These are phyloP conservation scores for Lotus japonicus DNA, from an alignment of 306 rosid species.

Conservation along the genomic window DNA sequence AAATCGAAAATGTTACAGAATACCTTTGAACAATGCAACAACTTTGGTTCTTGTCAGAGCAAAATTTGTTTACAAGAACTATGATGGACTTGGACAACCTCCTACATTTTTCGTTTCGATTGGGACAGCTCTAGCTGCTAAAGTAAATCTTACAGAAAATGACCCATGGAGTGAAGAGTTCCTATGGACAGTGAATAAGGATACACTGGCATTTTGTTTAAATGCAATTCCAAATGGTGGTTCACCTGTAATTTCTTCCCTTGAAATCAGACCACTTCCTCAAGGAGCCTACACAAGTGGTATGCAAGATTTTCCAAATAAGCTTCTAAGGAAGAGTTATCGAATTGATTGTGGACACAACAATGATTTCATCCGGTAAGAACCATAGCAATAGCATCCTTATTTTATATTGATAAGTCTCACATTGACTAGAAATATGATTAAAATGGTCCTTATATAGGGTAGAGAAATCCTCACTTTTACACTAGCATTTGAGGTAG, in stretches of 20 bases:
- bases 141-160: slow-evolving; percentile 39
- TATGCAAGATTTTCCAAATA: slow-evolving; percentile 40
- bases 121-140: slow-evolving; percentile 65
- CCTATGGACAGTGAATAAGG: slow-evolving; percentile 61
- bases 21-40: slow-evolving; percentile 47
- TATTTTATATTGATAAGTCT: too few species aligned
- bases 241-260: slow-evolving; percentile 65
- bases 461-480: too few species aligned
- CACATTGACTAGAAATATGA: too few species aligned
- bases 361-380: slow-evolving; percentile 59
- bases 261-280: slow-evolving; percentile 83
- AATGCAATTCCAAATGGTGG: slow-evolving; percentile 46
- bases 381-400: background rate
- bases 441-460: too few species aligned
- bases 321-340: slow-evolving; percentile 56
- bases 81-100: slow-evolving; percentile 61
- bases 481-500: too few species aligned
- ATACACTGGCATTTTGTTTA: slow-evolving; percentile 52
- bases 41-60: slow-evolving; percentile 74
- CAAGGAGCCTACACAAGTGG: slow-evolving; percentile 61
- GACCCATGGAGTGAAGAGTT: slow-evolving; percentile 87
- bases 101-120: slow-evolving; percentile 74
- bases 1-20: slow-evolving; percentile 47
- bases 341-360: slow-evolving; percentile 73
- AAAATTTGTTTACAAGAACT: slow-evolving; percentile 64